Percentiles rank a stretch among this genome's conserved stretches.
Evolutionary conservation across 2,329 filamentous ascomycete species (phyloP).

Genomic region (Fusarium foetens): DNA sequence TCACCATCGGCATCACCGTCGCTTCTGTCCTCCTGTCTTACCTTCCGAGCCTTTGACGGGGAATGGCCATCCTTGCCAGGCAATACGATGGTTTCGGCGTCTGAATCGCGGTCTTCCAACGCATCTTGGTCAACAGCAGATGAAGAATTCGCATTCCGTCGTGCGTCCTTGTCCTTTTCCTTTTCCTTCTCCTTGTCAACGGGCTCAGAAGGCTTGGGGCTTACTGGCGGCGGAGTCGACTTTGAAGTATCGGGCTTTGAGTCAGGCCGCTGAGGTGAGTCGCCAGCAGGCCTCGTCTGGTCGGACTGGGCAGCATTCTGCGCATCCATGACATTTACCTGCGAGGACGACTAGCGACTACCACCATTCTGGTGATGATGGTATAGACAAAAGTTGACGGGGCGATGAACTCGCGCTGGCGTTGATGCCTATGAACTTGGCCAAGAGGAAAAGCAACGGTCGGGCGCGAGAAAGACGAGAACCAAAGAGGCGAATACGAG

Average conservation of each 20-base stretch:
- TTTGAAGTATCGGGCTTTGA: slow-evolving; percentile 37
- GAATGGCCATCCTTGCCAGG: slow-evolving; percentile 73
- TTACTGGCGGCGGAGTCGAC: slow-evolving; percentile 42
- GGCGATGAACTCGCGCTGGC: slow-evolving; percentile 45
- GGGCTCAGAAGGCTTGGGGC: slow-evolving; percentile 35
- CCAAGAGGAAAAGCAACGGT: slow-evolving; percentile 20
- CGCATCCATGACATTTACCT: slow-evolving; percentile 76
- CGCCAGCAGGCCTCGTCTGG: slow-evolving; percentile 66
- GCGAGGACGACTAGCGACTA: slow-evolving; percentile 59
- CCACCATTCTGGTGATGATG: slow-evolving; percentile 66
- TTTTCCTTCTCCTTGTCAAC: slow-evolving; percentile 38
- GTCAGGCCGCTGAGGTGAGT: slow-evolving; percentile 60
- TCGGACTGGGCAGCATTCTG: slow-evolving; percentile 73
- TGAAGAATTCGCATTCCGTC: slow-evolving; percentile 48
- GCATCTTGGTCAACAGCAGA: slow-evolving; percentile 49
- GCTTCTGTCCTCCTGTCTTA: slow-evolving; percentile 72
- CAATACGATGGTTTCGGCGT: slow-evolving; percentile 77
- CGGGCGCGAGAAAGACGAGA: slow-evolving; percentile 24
- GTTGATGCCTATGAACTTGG: slow-evolving; percentile 28
- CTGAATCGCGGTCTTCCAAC: slow-evolving; percentile 69
- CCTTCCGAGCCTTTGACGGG: slow-evolving; percentile 70
- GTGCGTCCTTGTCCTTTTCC: slow-evolving; percentile 38
- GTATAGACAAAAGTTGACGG: slow-evolving; percentile 29
- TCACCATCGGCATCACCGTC: slow-evolving; percentile 59
- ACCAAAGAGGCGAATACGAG: slow-evolving; percentile 27